Evolutionary conservation across 2,329 filamentous ascomycete genomes (phyloP).

Genomic region (Colletotrichum noveboracense): DNA sequence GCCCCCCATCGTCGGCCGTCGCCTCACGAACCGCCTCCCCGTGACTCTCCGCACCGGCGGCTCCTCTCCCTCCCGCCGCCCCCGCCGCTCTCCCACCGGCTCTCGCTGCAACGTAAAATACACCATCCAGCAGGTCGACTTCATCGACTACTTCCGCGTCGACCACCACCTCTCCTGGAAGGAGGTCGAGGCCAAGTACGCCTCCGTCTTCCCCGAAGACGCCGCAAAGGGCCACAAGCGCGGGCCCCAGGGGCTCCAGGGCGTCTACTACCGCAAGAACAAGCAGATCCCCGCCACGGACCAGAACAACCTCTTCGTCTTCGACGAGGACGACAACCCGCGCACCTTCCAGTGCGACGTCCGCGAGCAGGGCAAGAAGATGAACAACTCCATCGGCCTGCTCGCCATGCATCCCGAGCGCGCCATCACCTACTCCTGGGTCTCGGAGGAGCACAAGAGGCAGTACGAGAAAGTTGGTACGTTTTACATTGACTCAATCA

Average conservation of each 20-base stretch:
- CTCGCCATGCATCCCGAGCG: slow-evolving; percentile 37
- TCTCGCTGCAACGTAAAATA: slow-evolving; percentile 25
- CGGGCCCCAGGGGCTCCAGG: slow-evolving; percentile 21
- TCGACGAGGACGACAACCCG: slow-evolving; percentile 22
- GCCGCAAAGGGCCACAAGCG: slow-evolving; percentile 21
- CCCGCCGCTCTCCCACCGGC: slow-evolving; percentile 18
- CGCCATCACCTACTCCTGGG: slow-evolving; percentile 37
- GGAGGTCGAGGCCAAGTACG: slow-evolving; percentile 24
- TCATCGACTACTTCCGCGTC: slow-evolving; percentile 24
- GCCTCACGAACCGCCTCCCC: slow-evolving; percentile 7
- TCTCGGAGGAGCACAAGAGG: slow-evolving; percentile 26
- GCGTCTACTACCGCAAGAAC: slow-evolving; percentile 25
- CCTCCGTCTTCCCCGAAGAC: slow-evolving; percentile 20
- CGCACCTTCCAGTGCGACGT: slow-evolving; percentile 25
- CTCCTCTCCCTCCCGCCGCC: slow-evolving; percentile 13
- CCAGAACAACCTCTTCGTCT: slow-evolving; percentile 20
- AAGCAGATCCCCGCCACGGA: slow-evolving; percentile 24
- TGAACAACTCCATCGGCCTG: slow-evolving; percentile 28
- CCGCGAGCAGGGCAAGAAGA: slow-evolving; percentile 29
- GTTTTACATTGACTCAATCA: slow-evolving; percentile 18
- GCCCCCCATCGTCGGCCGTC: slow-evolving; percentile 1
- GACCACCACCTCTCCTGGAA: slow-evolving; percentile 24
- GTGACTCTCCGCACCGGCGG: slow-evolving; percentile 3
- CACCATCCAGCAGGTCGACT: slow-evolving; percentile 25
- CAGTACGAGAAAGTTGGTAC: slow-evolving; percentile 30